Evolutionary conservation across 2,329 filamentous ascomycete species (phyloP).

Genomic region (Cladosporium sp.): DNA sequence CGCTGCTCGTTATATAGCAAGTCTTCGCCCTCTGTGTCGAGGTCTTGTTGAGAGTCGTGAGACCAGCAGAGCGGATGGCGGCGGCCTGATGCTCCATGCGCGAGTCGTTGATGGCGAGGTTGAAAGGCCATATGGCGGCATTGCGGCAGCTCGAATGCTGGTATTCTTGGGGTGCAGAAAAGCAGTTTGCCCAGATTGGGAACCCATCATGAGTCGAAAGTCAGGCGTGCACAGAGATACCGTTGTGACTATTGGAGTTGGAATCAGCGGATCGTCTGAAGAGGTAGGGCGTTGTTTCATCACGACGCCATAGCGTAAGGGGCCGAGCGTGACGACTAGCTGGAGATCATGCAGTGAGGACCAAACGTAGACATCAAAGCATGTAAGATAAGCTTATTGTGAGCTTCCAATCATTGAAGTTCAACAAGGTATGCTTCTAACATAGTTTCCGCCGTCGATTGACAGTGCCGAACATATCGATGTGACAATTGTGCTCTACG

Average conservation of each 20-base stretch:
- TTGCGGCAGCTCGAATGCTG: background rate
- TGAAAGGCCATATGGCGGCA: background rate
- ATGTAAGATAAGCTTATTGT: too few relatives aligned
- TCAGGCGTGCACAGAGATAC: background rate
- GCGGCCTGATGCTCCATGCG: constrained; percentile 3
- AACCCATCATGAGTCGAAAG: background rate
- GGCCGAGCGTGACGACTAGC: background rate
- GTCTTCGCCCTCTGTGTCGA: background rate
- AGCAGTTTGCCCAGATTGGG: background rate
- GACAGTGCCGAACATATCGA: too few relatives aligned
- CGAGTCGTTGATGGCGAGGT: background rate
- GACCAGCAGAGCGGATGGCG: background rate
- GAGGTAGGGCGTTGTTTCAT: constrained; percentile 3
- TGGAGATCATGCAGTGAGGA: background rate
- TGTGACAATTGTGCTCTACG: too few relatives aligned
- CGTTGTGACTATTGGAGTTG: constrained; percentile 11
- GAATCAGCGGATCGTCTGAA: background rate
- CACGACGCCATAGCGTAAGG: constrained; percentile 1
- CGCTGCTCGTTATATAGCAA: background rate
- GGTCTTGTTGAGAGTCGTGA: background rate
- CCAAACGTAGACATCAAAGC: background rate
- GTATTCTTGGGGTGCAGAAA: constrained; percentile 1
- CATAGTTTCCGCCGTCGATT: too few relatives aligned
- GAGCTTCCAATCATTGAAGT: too few relatives aligned
- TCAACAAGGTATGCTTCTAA: too few relatives aligned